A percentile compares a stretch with the other conserved stretches of the same genome.
Conservation (phyloP, 805 yeast species). For the Suhomyces kilbournensis region DNA sequence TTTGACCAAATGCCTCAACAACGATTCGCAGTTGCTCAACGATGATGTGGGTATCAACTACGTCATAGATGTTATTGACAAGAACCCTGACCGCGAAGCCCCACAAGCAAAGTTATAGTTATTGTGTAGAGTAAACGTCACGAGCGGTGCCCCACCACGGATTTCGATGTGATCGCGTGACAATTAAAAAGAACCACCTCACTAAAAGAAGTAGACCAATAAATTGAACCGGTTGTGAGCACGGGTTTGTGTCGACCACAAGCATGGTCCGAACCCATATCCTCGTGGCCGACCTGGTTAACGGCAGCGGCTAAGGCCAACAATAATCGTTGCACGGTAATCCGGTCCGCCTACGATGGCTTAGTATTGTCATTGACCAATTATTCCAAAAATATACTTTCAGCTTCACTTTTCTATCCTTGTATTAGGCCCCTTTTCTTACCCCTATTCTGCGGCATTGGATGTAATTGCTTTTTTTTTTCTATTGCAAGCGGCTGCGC, state of each 20-base stretch:
- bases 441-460: background rate
- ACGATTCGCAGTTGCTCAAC: conserved; percentile 7
- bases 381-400: no score
- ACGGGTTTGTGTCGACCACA: background rate
- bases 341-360: no score
- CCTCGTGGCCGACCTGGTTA: no score
- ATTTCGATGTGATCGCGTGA: background rate
- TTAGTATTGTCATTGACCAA: no score
- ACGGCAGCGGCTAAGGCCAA: no score
- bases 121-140: background rate
- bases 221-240: background rate
- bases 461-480: background rate
- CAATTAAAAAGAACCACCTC: background rate
- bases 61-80: conserved; percentile 35
- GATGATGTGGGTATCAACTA: conserved; percentile 24
- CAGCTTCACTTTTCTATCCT: background rate
- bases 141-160: background rate
- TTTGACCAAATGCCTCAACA: conserved; percentile 16
- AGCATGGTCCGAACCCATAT: background rate
- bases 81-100: conserved; percentile 16
- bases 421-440: background rate
- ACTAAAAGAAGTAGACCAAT: no score
- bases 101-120: background rate
- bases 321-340: no score
- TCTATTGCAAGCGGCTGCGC: background rate